phyloP scores from a whole-genome alignment of 495 filamentous ascomycete genomes.

The Trichocladium uniseriatum region DNA sequence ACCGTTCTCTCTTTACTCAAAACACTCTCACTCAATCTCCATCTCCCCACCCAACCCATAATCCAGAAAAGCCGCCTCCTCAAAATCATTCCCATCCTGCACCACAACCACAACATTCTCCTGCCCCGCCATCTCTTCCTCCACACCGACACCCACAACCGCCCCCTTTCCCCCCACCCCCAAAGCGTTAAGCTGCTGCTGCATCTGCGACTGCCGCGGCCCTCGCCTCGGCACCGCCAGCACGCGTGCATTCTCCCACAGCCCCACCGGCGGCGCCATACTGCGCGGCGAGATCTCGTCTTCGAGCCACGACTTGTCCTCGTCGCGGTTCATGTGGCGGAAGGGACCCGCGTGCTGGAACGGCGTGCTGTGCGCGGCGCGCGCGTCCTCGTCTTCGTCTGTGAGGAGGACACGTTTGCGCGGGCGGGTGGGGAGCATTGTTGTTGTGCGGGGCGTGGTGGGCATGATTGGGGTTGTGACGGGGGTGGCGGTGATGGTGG shows the following conservation, averaged over 20 bases:
- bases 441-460: no score
- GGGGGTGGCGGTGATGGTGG: no score
- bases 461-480: no score
- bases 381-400: conserved; percentile 16
- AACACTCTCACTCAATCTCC: conserved; percentile 16
- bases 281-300: conserved; percentile 33
- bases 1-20: not conserved
- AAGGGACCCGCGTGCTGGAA: conserved; percentile 13
- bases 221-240: conserved; percentile 33
- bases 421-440: conserved; percentile 9
- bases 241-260: conserved; percentile 21
- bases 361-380: not conserved
- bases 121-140: conserved; percentile 21
- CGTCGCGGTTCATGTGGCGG: conserved; percentile 11
- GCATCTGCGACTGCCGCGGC: not conserved
- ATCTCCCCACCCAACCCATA: conserved; percentile 15
- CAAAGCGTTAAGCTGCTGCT: not conserved
- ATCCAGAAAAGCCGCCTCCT: conserved; percentile 45
- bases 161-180: not conserved
- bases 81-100: conserved; percentile 38
- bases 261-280: conserved; percentile 18
- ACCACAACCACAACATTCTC: conserved; percentile 22
- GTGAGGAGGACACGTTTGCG: conserved; percentile 32
- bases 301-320: conserved; percentile 17
- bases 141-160: not conserved